Conservation (phyloP, 805 yeast species). For the Saturnispora ahearnii region DNA sequence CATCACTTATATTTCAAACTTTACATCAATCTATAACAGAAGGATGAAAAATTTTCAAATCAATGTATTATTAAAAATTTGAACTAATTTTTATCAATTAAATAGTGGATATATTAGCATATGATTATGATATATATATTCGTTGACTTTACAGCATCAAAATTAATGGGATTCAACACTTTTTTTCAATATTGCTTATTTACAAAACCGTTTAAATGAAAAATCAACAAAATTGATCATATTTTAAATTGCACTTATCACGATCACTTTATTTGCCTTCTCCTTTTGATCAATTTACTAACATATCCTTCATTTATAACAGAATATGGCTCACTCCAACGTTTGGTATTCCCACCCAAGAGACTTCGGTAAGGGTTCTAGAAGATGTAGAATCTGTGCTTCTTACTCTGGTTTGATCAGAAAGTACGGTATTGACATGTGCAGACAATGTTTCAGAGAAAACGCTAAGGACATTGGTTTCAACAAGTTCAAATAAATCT, state of each 20-base stretch:
- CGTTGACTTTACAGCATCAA: too few relatives aligned
- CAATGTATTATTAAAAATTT: too few relatives aligned
- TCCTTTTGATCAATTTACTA: constrained; percentile 13
- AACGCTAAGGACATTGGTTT: constrained; percentile 98
- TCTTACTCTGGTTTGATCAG: constrained; percentile 99
- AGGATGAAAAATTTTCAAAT: too few relatives aligned
- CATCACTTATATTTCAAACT: too few relatives aligned
- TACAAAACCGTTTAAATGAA: too few relatives aligned
- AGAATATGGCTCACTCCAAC: constrained; percentile 99
- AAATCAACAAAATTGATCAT: too few relatives aligned
- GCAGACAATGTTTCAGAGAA: constrained; percentile 99
- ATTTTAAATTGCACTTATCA: neutral
- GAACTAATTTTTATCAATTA: too few relatives aligned
- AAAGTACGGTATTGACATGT: constrained; percentile 98
- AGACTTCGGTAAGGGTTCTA: constrained; percentile 99
- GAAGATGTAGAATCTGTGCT: constrained; percentile 98
- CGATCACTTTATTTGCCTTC: neutral
- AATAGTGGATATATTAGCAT: too few relatives aligned
- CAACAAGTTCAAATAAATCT: constrained; percentile 90
- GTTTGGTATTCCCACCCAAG: constrained; percentile 99
- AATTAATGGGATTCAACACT: too few relatives aligned
- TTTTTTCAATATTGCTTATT: too few relatives aligned
- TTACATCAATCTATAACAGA: too few relatives aligned
- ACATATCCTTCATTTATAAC: constrained; percentile 13
- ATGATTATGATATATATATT: too few relatives aligned